These are phyloP conservation scores for Carex cristatella DNA, from an alignment of 176 grass and related monocot genomes.

Conservation along the genomic window DNA sequence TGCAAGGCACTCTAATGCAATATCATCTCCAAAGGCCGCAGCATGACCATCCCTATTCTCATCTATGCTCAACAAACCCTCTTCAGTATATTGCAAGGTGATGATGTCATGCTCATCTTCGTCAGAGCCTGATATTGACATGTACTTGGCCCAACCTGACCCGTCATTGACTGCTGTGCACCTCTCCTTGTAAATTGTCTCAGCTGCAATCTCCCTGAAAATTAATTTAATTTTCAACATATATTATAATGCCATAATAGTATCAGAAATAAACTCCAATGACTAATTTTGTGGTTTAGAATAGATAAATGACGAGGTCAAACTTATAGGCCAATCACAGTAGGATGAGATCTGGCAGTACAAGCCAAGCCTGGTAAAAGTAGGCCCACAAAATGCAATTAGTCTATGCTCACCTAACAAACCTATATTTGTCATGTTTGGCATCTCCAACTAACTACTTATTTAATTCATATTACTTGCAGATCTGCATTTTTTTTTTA, in stretches of 20 bases:
- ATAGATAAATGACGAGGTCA: background rate
- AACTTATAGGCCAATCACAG: background rate
- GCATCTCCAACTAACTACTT: background rate
- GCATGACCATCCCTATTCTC: constrained; percentile 77
- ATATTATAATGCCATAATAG: background rate
- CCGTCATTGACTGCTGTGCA: constrained; percentile 59
- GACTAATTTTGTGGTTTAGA: background rate
- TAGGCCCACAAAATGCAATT: background rate
- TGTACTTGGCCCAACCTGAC: constrained; percentile 86
- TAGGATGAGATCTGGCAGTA: background rate
- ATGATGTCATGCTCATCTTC: constrained; percentile 91
- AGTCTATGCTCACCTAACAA: background rate
- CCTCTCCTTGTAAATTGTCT: constrained; percentile 91
- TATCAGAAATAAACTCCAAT: background rate
- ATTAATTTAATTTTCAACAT: background rate
- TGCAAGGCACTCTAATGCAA: constrained; percentile 87
- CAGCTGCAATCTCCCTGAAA: constrained; percentile 66
- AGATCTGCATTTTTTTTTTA: background rate
- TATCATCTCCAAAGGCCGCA: constrained; percentile 94
- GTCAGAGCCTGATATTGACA: constrained; percentile 77
- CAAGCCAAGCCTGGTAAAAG: background rate
- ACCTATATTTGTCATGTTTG: background rate
- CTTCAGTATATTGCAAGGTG: constrained; percentile 92
- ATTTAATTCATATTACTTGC: background rate
- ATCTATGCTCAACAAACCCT: constrained; percentile 72